phyloP scores from a whole-genome alignment of 768 basidiomycete species.

The Tephrocybe sp. region DNA sequence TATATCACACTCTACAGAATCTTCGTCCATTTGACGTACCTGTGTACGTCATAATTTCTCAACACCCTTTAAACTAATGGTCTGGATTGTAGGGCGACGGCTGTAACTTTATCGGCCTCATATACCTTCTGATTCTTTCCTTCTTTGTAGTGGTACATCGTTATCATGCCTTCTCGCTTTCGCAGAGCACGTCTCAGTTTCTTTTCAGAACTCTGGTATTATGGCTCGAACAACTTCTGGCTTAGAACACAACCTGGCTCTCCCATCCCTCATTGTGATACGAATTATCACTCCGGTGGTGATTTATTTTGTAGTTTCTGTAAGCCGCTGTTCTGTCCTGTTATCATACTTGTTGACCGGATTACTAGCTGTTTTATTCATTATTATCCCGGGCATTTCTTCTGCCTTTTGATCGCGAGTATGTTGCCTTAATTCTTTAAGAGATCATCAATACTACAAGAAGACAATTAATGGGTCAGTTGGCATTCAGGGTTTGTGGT shows the following conservation, averaged over 20 bases:
- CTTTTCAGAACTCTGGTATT: constrained; percentile 28
- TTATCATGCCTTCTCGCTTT: not conserved
- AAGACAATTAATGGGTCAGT: constrained; percentile 30
- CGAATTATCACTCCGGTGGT: constrained; percentile 38
- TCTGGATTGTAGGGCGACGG: constrained; percentile 29
- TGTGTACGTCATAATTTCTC: constrained; percentile 28
- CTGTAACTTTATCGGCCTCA: constrained; percentile 38
- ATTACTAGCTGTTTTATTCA: constrained; percentile 41
- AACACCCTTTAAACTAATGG: not conserved
- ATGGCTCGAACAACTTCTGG: constrained; percentile 36
- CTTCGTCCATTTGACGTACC: constrained; percentile 48
- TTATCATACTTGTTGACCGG: not conserved
- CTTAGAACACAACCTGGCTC: constrained; percentile 35
- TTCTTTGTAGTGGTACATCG: constrained; percentile 28
- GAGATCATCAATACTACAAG: not conserved
- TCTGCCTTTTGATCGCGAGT: constrained; percentile 46
- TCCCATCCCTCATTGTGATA: constrained; percentile 37
- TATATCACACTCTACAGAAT: constrained; percentile 38
- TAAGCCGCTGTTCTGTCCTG: constrained; percentile 15
- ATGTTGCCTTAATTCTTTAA: constrained; percentile 11
- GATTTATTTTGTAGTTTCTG: constrained; percentile 43
- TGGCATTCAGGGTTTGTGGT: constrained; percentile 46
- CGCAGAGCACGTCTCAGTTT: not conserved
- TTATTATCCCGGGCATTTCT: constrained; percentile 49
- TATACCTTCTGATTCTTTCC: constrained; percentile 30